These are phyloP conservation scores for Hypoxylon sp. DNA, from an alignment of 2,329 filamentous ascomycete genomes.

Conservation along the genomic window DNA sequence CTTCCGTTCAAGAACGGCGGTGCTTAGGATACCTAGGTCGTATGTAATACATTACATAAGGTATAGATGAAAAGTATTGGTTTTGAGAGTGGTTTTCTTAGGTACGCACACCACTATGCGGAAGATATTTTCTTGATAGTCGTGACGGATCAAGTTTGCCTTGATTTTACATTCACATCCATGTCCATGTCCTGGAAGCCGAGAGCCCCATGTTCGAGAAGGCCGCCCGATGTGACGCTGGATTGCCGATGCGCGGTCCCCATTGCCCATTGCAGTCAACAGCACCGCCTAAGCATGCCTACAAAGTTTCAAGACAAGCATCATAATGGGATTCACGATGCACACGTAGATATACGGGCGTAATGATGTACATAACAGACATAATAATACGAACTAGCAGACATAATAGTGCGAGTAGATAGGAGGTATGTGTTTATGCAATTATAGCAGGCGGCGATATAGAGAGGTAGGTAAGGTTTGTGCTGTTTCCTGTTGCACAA, in stretches of 20 bases:
- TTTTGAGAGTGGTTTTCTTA: background rate
- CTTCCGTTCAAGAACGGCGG: background rate
- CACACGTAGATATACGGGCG: background rate
- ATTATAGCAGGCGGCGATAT: background rate
- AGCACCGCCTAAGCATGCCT: conserved; percentile 22
- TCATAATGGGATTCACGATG: conserved; percentile 13
- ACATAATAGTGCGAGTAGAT: background rate
- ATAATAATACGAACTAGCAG: background rate
- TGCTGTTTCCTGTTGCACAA: conserved; percentile 12
- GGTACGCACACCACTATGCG: background rate
- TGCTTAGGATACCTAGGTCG: background rate
- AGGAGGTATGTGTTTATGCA: conserved; percentile 2
- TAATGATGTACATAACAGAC: background rate
- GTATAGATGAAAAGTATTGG: background rate
- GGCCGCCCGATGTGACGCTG: conserved; percentile 32
- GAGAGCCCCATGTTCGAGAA: conserved; percentile 36
- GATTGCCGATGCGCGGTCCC: conserved; percentile 17
- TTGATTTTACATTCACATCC: conserved; percentile 11
- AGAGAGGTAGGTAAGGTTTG: background rate
- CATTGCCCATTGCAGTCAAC: conserved; percentile 26
- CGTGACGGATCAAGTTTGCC: conserved; percentile 10
- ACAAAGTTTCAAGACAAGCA: conserved; percentile 21
- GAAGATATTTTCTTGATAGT: conserved; percentile 13
- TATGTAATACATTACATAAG: too few relatives aligned
- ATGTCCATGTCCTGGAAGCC: conserved; percentile 17